phyloP scores from a whole-genome alignment of 805 yeast genomes.

The Yamadazyma takamatsuzukensis region DNA sequence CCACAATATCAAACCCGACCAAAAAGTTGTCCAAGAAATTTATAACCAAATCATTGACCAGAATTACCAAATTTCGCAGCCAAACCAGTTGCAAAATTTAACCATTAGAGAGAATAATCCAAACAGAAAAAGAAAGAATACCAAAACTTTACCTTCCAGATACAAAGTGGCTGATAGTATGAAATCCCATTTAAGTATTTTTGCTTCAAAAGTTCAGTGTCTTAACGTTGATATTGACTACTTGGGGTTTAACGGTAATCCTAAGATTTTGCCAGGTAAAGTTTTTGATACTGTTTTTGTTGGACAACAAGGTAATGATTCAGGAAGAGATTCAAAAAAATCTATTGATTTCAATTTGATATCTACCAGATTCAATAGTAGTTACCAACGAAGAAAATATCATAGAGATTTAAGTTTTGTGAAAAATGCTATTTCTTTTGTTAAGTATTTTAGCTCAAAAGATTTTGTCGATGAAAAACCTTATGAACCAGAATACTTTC shows the following conservation, averaged over 20 bases:
- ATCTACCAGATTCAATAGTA: conserved; percentile 15
- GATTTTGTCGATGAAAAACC: conserved; percentile 20
- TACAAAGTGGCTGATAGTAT: too few species aligned
- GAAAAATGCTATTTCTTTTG: conserved; percentile 16
- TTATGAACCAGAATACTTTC: conserved; percentile 28
- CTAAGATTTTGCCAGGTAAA: too few species aligned
- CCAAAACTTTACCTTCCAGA: too few species aligned
- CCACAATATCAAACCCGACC: too few species aligned
- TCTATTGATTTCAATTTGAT: background rate
- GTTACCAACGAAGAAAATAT: conserved; percentile 12
- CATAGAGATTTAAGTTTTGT: conserved; percentile 11
- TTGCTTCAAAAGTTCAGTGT: background rate
- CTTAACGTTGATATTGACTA: background rate
- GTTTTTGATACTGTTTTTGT: background rate
- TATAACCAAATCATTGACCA: too few species aligned
- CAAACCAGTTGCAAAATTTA: too few species aligned
- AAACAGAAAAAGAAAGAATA: too few species aligned
- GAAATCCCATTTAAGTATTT: too few species aligned
- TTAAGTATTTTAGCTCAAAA: conserved; percentile 19
- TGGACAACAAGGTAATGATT: background rate
- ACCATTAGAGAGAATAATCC: too few species aligned
- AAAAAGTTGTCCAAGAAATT: too few species aligned
- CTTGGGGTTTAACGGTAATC: too few species aligned
- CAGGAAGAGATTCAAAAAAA: background rate
- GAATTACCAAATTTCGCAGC: too few species aligned